A percentile compares a stretch with the other conserved stretches of the same genome.
These are phyloP conservation scores for Petunia hybrid DNA, from an alignment of 305 asterid genomes.

Conservation along the genomic window DNA sequence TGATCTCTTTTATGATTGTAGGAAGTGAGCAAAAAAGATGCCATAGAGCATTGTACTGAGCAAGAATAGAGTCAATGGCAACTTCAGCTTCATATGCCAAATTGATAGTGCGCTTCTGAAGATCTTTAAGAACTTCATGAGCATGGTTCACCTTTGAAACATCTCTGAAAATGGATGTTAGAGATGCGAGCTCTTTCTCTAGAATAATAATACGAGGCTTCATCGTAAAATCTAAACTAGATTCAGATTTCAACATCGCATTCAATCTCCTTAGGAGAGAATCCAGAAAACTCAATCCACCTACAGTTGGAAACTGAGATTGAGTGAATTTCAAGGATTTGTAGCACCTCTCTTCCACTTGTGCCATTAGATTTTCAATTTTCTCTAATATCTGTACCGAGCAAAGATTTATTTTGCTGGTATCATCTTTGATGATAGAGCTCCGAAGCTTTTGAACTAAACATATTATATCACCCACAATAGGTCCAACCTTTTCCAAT, in stretches of 20 bases:
- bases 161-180: too few species aligned
- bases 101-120: too few species aligned
- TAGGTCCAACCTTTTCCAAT: background rate
- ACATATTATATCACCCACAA: background rate
- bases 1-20: too few species aligned
- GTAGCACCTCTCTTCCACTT: background rate
- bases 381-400: background rate
- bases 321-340: background rate
- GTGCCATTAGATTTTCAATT: background rate
- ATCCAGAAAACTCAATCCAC: too few species aligned
- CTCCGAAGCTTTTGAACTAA: background rate
- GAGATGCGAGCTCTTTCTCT: background rate
- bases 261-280: too few species aligned
- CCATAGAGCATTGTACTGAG: too few species aligned
- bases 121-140: too few species aligned
- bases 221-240: background rate
- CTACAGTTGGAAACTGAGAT: background rate
- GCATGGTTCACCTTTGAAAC: too few species aligned
- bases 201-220: too few species aligned
- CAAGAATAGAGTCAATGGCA: too few species aligned
- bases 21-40: too few species aligned
- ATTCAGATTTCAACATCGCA: background rate
- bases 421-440: background rate
- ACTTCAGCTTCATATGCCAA: too few species aligned
- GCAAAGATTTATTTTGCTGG: background rate